A percentile compares a stretch with the other conserved stretches of the same genome.
phyloP scores from a whole-genome alignment of 2,329 filamentous ascomycete species.

The Epichloe coenophiala region DNA sequence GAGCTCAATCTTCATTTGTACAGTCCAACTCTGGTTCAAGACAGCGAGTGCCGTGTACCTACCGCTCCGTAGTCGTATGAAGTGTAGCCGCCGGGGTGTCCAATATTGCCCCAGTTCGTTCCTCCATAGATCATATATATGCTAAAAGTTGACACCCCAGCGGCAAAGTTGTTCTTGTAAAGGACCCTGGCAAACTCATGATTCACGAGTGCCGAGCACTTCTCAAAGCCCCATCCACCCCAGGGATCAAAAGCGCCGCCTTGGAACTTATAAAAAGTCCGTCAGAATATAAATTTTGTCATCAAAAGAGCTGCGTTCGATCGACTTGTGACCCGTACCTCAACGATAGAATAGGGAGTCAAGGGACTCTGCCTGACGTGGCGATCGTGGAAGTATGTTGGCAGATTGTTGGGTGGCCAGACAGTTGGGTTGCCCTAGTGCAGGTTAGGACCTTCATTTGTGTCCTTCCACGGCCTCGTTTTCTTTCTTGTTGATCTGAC shows the following conservation, averaged over 20 bases:
- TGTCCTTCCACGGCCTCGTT: background rate
- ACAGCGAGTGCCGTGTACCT: constrained; percentile 7
- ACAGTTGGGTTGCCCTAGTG: constrained; percentile 24
- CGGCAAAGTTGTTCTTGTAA: constrained; percentile 61
- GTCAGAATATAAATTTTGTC: background rate
- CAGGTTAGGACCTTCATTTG: background rate
- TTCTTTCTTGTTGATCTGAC: background rate
- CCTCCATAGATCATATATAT: constrained; percentile 71
- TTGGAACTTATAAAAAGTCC: constrained; percentile 41
- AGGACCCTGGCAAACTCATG: constrained; percentile 67
- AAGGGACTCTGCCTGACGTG: constrained; percentile 42
- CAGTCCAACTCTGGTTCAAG: constrained; percentile 7
- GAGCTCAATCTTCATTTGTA: constrained; percentile 7
- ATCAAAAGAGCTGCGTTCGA: background rate
- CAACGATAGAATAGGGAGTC: constrained; percentile 53
- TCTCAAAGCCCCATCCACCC: constrained; percentile 56
- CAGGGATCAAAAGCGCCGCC: constrained; percentile 62
- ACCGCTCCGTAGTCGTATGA: constrained; percentile 40
- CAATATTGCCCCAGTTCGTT: constrained; percentile 74
- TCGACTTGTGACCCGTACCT: constrained; percentile 18
- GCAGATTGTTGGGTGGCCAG: constrained; percentile 48
- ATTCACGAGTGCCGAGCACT: constrained; percentile 53
- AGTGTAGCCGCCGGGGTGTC: constrained; percentile 52
- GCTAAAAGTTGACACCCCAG: constrained; percentile 54
- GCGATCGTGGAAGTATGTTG: constrained; percentile 29